A percentile compares a stretch with the other conserved stretches of the same genome.
These are phyloP conservation scores for Podospora pseudocomata DNA, from an alignment of 495 filamentous ascomycete genomes.

Conservation along the genomic window DNA sequence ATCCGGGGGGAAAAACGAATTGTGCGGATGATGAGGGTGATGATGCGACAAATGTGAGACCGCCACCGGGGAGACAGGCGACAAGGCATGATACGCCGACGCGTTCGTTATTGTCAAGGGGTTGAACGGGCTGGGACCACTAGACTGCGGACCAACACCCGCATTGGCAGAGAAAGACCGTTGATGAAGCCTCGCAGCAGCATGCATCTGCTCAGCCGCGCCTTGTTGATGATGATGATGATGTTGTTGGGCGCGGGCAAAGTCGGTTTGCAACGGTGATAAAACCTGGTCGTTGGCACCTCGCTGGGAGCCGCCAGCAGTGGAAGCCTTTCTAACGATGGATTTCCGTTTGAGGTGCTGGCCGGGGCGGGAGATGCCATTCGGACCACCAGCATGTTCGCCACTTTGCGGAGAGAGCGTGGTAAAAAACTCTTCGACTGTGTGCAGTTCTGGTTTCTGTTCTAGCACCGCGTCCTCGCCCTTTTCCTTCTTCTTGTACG, in stretches of 20 bases:
- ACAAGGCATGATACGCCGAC: conserved; percentile 43
- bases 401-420: conserved; percentile 62
- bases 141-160: conserved; percentile 34
- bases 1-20: conserved; percentile 47
- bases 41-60: conserved; percentile 35
- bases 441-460: conserved; percentile 83
- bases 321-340: conserved; percentile 41
- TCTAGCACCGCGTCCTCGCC: conserved; percentile 78
- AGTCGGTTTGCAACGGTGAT: conserved; percentile 43
- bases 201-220: conserved; percentile 30
- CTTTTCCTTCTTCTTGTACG: conserved; percentile 63
- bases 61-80: conserved; percentile 44
- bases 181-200: conserved; percentile 39
- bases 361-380: conserved; percentile 29
- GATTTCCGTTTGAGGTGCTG: conserved; percentile 43
- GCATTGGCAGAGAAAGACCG: conserved; percentile 37
- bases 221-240: conserved; percentile 18
- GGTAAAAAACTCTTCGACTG: conserved; percentile 92
- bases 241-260: conserved; percentile 30
- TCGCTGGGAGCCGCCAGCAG: conserved; percentile 31
- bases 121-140: conserved; percentile 38
- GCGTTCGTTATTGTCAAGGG: conserved; percentile 38
- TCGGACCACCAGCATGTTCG: conserved; percentile 28
- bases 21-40: conserved; percentile 36
- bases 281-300: conserved; percentile 35